Conservation (phyloP, 306 rosid species). For the Casuarina cunninghamiana region DNA sequence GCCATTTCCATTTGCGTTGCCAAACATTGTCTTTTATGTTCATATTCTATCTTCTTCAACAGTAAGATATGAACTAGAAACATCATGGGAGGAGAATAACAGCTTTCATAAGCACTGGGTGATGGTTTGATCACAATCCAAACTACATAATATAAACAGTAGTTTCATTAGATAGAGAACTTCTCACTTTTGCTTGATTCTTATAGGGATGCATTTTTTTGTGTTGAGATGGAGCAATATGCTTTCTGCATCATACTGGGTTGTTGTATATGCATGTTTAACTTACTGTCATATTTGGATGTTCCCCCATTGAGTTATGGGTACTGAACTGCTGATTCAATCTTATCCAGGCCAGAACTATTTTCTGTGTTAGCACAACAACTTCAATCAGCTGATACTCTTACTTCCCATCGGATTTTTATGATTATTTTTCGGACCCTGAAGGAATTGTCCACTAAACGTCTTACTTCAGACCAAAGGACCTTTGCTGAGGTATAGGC, state of each 20-base stretch:
- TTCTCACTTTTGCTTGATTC: not conserved
- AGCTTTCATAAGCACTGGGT: not conserved
- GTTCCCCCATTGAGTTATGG: constrained; percentile 28
- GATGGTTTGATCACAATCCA: not conserved
- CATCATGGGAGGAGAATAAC: not conserved
- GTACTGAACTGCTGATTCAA: constrained; percentile 40
- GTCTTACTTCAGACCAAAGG: constrained; percentile 80
- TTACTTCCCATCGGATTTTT: constrained; percentile 81
- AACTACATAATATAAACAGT: not conserved
- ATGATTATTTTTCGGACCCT: constrained; percentile 77
- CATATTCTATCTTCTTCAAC: not conserved
- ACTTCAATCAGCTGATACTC: constrained; percentile 80
- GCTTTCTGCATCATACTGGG: constrained; percentile 1
- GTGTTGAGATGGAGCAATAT: constrained; percentile 4
- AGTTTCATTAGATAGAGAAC: not conserved
- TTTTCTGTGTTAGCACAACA: constrained; percentile 77
- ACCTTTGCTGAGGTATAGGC: constrained; percentile 79
- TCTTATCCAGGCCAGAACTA: constrained; percentile 86
- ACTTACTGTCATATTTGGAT: constrained; percentile 8
- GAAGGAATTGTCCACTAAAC: constrained; percentile 90
- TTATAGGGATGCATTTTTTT: not conserved
- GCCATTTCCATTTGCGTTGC: not conserved
- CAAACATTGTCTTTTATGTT: constrained; percentile 7
- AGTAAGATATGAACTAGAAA: not conserved
- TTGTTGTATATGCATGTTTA: constrained; percentile 15